A percentile compares a stretch with the other conserved stretches of the same genome.
phyloP scores from a whole-genome alignment of 2,329 filamentous ascomycete genomes.

The Leptosphaerulina australis region DNA sequence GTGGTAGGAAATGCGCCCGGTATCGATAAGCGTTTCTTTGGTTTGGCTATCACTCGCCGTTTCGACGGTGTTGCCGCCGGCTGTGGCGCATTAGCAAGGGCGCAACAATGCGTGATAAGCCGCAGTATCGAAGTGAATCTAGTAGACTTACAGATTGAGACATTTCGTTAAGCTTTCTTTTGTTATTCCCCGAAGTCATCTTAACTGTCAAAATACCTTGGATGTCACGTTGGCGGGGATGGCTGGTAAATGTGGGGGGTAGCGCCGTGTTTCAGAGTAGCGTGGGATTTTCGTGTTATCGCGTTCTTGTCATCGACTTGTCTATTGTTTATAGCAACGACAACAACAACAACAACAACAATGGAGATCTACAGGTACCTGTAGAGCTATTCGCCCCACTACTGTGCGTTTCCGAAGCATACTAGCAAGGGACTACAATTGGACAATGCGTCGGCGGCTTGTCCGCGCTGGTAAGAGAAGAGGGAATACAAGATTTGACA shows the following conservation, averaged over 20 bases:
- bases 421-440: neutral
- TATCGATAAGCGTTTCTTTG: slow-evolving; percentile 21
- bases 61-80: slow-evolving; percentile 6
- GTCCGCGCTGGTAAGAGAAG: neutral
- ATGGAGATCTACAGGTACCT: slow-evolving; percentile 1
- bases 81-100: slow-evolving; percentile 16
- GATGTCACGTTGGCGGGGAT: slow-evolving; percentile 9
- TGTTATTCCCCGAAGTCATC: slow-evolving; percentile 11
- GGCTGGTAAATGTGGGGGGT: slow-evolving; percentile 20
- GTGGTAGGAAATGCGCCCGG: slow-evolving; percentile 17
- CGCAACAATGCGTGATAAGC: neutral
- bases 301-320: slow-evolving; percentile 8
- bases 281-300: slow-evolving; percentile 15
- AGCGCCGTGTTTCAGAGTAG: slow-evolving; percentile 16
- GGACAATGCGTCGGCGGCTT: neutral
- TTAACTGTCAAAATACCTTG: slow-evolving; percentile 9
- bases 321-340: slow-evolving; percentile 17
- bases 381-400: neutral
- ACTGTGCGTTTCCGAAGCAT: neutral
- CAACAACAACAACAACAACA: slow-evolving; percentile 18
- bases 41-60: slow-evolving; percentile 13
- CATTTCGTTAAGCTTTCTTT: slow-evolving; percentile 12
- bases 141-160: slow-evolving; percentile 6
- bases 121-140: neutral
- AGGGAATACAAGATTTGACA: neutral